Conservation (phyloP, 768 basidiomycete species). For the Phaffia australis region DNA sequence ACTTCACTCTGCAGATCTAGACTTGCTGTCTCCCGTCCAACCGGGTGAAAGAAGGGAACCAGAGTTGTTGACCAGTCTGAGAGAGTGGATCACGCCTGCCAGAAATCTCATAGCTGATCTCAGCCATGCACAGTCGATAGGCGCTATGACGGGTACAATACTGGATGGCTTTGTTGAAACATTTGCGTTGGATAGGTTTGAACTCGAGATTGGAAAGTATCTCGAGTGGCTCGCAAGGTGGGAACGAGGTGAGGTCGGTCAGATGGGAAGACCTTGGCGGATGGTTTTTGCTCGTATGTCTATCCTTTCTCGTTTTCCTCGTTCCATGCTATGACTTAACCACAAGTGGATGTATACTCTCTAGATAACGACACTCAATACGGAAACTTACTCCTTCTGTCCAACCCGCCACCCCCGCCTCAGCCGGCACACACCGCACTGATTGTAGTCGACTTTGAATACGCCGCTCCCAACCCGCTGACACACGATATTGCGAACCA, state of each 20-base stretch:
- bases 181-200: slow-evolving; percentile 58
- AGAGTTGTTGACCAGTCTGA: slow-evolving; percentile 34
- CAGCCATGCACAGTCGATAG: slow-evolving; percentile 25
- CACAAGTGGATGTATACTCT: neutral
- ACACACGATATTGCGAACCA: slow-evolving; percentile 77
- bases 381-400: slow-evolving; percentile 75
- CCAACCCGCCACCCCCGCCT: slow-evolving; percentile 39
- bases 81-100: slow-evolving; percentile 51
- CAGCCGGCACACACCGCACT: slow-evolving; percentile 46
- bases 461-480: slow-evolving; percentile 81
- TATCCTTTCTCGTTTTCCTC: neutral
- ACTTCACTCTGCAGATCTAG: slow-evolving; percentile 81
- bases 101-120: slow-evolving; percentile 57
- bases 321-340: neutral
- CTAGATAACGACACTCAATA: slow-evolving; percentile 95
- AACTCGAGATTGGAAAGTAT: slow-evolving; percentile 57
- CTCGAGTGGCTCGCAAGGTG: slow-evolving; percentile 55
- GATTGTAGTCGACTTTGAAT: slow-evolving; percentile 96
- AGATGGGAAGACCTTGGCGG: slow-evolving; percentile 27
- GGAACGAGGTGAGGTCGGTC: slow-evolving; percentile 52
- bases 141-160: slow-evolving; percentile 16
- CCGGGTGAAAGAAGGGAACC: slow-evolving; percentile 27
- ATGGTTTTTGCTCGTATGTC: slow-evolving; percentile 40
- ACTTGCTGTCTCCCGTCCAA: slow-evolving; percentile 43
- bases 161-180: slow-evolving; percentile 38